Evolutionary conservation across 768 basidiomycete species (phyloP).

Genomic region (Kwoniella shandongensis): DNA sequence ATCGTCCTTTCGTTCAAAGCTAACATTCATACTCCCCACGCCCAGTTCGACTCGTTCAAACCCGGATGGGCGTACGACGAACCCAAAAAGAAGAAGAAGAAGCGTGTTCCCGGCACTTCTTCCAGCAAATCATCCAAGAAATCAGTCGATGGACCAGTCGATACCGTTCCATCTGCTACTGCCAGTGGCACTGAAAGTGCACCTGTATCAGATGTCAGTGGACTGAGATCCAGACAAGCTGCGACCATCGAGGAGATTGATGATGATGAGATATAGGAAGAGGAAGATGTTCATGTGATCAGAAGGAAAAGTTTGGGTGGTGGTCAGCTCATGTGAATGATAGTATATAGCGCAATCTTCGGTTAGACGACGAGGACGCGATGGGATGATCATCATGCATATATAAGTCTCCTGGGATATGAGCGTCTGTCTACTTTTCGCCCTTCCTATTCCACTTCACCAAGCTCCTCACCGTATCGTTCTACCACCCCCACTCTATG

Average conservation of each 20-base stretch:
- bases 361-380: neutral
- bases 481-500: neutral
- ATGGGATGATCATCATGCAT: neutral
- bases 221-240: slow-evolving; percentile 48
- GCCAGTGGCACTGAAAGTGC: slow-evolving; percentile 9
- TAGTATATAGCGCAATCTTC: neutral
- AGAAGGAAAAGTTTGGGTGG: no score
- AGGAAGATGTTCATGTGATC: no score
- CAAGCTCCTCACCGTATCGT: neutral
- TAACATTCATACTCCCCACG: neutral
- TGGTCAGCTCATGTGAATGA: neutral
- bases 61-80: slow-evolving; percentile 97
- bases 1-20: no score
- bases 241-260: slow-evolving; percentile 59
- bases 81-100: slow-evolving; percentile 69
- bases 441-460: no score
- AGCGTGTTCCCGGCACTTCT: slow-evolving; percentile 21
- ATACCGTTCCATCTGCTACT: neutral
- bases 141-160: neutral
- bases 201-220: neutral
- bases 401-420: no score
- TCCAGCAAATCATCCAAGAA: slow-evolving; percentile 23
- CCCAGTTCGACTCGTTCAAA: slow-evolving; percentile 91
- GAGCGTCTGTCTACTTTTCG: no score
- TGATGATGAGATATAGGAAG: slow-evolving; percentile 54